phyloP scores from a whole-genome alignment of 2,329 filamentous ascomycete genomes.

The Penicillium sp. region DNA sequence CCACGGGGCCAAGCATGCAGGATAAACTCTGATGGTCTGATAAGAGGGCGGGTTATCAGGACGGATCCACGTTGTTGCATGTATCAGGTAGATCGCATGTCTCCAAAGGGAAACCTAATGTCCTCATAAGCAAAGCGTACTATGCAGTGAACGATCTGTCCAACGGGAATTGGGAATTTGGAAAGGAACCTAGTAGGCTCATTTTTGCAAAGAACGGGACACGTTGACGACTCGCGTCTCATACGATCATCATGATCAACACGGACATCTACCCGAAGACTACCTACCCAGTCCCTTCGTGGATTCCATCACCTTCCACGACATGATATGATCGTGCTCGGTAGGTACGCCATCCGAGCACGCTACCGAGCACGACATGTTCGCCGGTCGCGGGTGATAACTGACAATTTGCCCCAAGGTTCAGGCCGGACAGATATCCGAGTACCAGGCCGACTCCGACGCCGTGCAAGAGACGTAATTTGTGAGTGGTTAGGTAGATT shows the following conservation, averaged over 20 bases:
- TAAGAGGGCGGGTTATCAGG: neutral
- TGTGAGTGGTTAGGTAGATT: neutral
- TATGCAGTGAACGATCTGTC: neutral
- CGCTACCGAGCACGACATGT: neutral
- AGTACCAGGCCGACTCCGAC: neutral
- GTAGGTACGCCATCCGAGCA: neutral
- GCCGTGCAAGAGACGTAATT: neutral
- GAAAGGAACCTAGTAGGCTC: no score
- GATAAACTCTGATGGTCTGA: neutral
- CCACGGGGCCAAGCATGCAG: neutral
- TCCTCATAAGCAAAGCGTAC: no score
- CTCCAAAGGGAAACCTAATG: no score
- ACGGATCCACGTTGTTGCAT: neutral
- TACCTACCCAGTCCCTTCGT: neutral
- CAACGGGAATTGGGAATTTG: neutral
- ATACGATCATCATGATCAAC: conserved; percentile 9
- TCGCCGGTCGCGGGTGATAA: conserved; percentile 17
- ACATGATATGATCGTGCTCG: neutral
- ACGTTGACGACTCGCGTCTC: conserved; percentile 15
- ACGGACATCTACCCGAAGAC: neutral
- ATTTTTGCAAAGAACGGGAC: neutral
- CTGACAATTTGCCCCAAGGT: neutral
- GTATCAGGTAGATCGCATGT: neutral
- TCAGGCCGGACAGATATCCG: neutral
- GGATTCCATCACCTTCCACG: neutral